These are phyloP conservation scores for Aspergillus sp. DNA, from an alignment of 2,329 filamentous ascomycete species.

Conservation along the genomic window DNA sequence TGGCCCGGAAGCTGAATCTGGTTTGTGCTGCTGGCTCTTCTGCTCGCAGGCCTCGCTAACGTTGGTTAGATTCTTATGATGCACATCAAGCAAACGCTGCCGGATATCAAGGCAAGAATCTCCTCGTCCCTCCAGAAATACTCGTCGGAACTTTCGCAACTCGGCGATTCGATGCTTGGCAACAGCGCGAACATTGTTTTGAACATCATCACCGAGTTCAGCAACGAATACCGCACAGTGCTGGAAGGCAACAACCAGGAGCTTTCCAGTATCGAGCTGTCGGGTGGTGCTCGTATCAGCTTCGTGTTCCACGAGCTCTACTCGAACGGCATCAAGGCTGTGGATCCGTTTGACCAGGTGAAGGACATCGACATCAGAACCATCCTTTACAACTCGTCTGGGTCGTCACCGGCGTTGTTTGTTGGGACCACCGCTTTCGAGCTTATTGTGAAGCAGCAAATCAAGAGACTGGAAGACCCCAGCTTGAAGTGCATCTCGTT, in stretches of 20 bases:
- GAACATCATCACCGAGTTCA: conserved; percentile 98
- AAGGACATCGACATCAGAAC: conserved; percentile 97
- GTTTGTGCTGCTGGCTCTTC: conserved; percentile 26
- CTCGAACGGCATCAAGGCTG: conserved; percentile 91
- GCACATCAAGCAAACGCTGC: conserved; percentile 99
- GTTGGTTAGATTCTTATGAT: conserved; percentile 78
- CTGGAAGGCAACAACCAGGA: conserved; percentile 95
- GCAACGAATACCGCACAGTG: conserved; percentile 92
- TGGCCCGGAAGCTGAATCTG: conserved; percentile 92
- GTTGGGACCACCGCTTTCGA: conserved; percentile 98
- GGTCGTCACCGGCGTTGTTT: conserved; percentile 90
- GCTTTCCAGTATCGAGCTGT: conserved; percentile 85
- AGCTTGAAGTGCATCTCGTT: conserved; percentile 95
- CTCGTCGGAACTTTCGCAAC: conserved; percentile 63
- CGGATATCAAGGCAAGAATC: conserved; percentile 96
- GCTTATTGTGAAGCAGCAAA: conserved; percentile 96
- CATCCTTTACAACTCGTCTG: conserved; percentile 97
- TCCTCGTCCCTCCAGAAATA: conserved; percentile 92
- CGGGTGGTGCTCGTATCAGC: conserved; percentile 93
- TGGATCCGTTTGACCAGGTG: conserved; percentile 94
- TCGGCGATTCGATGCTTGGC: conserved; percentile 90
- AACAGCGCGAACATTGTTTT: conserved; percentile 95
- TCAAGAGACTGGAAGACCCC: conserved; percentile 90
- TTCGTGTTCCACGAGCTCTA: conserved; percentile 99
- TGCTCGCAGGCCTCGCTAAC: conserved; percentile 14